Evolutionary conservation across 768 basidiomycete genomes (phyloP).

Genomic region (Lactifluus pinguis): DNA sequence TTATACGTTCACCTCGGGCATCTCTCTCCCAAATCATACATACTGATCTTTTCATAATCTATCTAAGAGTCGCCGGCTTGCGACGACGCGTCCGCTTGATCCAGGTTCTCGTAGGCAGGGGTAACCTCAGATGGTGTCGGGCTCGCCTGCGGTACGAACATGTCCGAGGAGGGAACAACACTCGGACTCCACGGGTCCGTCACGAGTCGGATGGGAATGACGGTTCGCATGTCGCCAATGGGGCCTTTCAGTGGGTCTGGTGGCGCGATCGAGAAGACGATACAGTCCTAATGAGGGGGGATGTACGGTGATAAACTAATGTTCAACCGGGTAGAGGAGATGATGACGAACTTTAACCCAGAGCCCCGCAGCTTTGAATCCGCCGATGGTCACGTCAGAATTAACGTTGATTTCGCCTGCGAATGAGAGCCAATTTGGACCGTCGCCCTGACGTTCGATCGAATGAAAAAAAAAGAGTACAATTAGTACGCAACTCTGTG

Average conservation of each 20-base stretch:
- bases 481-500: background rate
- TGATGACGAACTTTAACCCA: slow-evolving; percentile 43
- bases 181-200: slow-evolving; percentile 45
- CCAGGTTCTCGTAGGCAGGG: too few relatives aligned
- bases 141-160: slow-evolving; percentile 4
- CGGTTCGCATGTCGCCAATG: slow-evolving; percentile 51
- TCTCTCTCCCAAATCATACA: background rate
- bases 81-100: background rate
- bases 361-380: slow-evolving; percentile 58
- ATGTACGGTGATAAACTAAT: too few relatives aligned
- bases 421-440: slow-evolving; percentile 52
- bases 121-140: background rate
- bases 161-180: slow-evolving; percentile 23
- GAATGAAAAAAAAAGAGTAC: background rate
- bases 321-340: too few relatives aligned
- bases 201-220: slow-evolving; percentile 54
- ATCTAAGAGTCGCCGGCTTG: background rate
- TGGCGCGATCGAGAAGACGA: slow-evolving; percentile 53
- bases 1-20: background rate
- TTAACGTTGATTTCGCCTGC: slow-evolving; percentile 52
- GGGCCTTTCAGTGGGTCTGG: slow-evolving; percentile 44
- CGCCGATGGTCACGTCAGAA: slow-evolving; percentile 41
- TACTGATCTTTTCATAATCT: background rate
- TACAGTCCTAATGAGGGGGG: slow-evolving; percentile 43
- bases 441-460: slow-evolving; percentile 42